Conservation (phyloP, 306 rosid genomes). For the Oemleria cerasiformis region DNA sequence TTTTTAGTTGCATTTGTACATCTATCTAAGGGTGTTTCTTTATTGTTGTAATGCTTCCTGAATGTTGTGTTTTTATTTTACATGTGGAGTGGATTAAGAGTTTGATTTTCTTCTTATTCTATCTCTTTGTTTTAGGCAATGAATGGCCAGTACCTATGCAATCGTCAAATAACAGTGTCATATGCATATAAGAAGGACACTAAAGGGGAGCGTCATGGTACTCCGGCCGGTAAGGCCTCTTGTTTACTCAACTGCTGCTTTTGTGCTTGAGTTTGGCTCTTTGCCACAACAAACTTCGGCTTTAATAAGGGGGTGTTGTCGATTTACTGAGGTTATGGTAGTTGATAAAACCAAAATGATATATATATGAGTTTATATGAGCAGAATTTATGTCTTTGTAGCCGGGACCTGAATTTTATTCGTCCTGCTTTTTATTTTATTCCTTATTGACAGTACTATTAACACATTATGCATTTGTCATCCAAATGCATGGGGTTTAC, state of each 20-base stretch:
- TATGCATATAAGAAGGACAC: constrained; percentile 99
- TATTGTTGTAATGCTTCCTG: neutral
- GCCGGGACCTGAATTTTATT: neutral
- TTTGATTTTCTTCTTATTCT: neutral
- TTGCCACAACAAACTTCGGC: neutral
- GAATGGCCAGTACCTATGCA: constrained; percentile 98
- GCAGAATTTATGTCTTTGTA: neutral
- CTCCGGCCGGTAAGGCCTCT: constrained; percentile 80
- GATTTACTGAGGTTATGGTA: neutral
- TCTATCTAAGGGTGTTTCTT: neutral
- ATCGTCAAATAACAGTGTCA: constrained; percentile 95
- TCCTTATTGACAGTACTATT: neutral
- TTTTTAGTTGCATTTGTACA: neutral
- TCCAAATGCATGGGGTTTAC: neutral
- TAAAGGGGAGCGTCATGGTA: constrained; percentile 96
- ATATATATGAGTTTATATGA: neutral
- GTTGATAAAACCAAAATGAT: neutral
- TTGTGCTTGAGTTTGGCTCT: neutral
- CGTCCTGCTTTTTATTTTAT: neutral
- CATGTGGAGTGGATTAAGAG: neutral
- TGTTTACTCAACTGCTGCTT: constrained; percentile 8
- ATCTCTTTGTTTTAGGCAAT: constrained; percentile 58
- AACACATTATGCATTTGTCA: neutral
- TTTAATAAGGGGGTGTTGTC: neutral
- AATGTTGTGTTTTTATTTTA: neutral